Evolutionary conservation across 805 yeast genomes (phyloP).

Genomic region (Ogataea glucozyma): DNA sequence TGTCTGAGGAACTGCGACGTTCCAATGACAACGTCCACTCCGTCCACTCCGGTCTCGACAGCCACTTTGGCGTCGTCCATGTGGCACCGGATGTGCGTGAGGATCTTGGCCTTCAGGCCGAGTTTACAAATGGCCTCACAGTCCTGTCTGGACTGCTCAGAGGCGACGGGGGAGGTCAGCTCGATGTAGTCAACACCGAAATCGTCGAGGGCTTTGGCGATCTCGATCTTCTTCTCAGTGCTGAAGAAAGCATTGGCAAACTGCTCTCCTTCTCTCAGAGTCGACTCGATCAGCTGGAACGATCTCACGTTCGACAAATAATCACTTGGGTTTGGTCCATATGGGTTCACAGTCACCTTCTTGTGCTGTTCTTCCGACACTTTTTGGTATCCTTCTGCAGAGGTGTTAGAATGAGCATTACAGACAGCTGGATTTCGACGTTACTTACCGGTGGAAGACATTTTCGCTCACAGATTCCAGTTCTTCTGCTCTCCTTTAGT

Average conservation of each 20-base stretch:
- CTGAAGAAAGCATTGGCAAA: conserved; percentile 95
- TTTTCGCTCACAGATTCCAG: too few relatives aligned
- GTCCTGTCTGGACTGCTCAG: conserved; percentile 88
- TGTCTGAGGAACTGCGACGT: conserved; percentile 94
- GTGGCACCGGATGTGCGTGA: conserved; percentile 97
- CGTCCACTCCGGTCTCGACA: conserved; percentile 98
- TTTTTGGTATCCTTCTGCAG: conserved; percentile 41
- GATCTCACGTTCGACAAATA: conserved; percentile 83
- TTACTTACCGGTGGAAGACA: conserved; percentile 22
- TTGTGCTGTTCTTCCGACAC: conserved; percentile 46
- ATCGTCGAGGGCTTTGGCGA: conserved; percentile 95
- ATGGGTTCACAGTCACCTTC: conserved; percentile 62
- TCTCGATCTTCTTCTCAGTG: conserved; percentile 93
- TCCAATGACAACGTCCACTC: conserved; percentile 98
- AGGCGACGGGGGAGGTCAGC: conserved; percentile 96
- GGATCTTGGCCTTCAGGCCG: conserved; percentile 91
- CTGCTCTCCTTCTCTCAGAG: conserved; percentile 98
- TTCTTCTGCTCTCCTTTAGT: too few relatives aligned
- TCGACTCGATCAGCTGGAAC: conserved; percentile 91
- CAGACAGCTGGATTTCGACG: too few relatives aligned
- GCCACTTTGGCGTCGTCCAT: conserved; percentile 99
- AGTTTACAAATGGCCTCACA: conserved; percentile 98
- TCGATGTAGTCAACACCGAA: conserved; percentile 98
- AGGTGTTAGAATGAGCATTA: neutral
- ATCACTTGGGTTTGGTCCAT: conserved; percentile 95